phyloP scores from a whole-genome alignment of 768 basidiomycete species.

The Collybia nuda region DNA sequence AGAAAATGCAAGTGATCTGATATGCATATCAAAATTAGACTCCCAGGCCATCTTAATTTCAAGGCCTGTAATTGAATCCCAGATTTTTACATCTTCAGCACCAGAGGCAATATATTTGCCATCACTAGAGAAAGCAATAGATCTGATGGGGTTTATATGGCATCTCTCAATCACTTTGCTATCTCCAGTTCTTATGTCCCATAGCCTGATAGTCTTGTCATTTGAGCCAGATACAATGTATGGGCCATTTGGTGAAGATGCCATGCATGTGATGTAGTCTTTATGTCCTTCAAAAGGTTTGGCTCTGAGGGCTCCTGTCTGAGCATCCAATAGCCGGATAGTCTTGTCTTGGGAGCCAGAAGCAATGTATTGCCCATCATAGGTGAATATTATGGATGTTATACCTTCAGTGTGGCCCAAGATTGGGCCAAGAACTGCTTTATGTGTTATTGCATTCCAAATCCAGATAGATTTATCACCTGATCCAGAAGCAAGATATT shows the following conservation, averaged over 20 bases:
- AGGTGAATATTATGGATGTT: neutral
- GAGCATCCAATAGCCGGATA: neutral
- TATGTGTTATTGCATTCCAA: neutral
- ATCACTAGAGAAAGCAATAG: neutral
- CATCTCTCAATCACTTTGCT: neutral
- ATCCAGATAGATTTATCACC: neutral
- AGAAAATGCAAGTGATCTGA: conserved; percentile 1
- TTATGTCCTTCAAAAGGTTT: neutral
- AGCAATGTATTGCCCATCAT: neutral
- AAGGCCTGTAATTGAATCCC: neutral
- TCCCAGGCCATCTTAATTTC: neutral
- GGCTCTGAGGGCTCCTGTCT: neutral
- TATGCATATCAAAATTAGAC: neutral
- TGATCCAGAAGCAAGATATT: neutral
- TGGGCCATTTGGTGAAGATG: neutral
- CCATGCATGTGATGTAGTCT: neutral
- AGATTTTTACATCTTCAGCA: neutral
- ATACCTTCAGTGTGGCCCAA: neutral
- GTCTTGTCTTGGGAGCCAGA: neutral
- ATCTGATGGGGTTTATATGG: neutral
- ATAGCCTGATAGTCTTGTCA: neutral
- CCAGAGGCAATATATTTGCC: neutral
- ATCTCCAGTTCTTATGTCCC: neutral
- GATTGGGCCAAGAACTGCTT: neutral
- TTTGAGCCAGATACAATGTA: conserved; percentile 1